These are phyloP conservation scores for Aurifilum marmelostoma DNA, from an alignment of 2,329 filamentous ascomycete genomes.

Conservation along the genomic window DNA sequence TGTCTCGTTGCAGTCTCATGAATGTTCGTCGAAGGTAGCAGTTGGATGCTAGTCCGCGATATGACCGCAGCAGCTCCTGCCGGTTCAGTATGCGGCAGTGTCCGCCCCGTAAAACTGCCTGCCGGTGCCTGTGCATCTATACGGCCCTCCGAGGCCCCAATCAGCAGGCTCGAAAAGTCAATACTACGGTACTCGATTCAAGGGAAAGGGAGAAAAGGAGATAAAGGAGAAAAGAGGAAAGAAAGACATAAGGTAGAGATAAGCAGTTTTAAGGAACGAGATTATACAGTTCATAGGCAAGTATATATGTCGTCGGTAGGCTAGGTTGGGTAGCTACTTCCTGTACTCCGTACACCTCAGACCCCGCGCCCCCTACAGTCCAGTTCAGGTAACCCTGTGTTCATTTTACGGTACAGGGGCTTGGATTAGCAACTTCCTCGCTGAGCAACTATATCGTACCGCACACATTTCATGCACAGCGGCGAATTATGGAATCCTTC, in stretches of 20 bases:
- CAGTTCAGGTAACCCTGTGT: neutral
- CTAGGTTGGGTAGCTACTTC: neutral
- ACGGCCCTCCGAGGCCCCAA: neutral
- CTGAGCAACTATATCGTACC: neutral
- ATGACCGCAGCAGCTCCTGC: neutral
- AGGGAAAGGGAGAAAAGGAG: no score
- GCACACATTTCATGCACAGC: neutral
- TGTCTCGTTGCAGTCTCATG: neutral
- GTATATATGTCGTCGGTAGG: neutral
- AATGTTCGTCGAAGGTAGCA: neutral
- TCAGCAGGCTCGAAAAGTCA: neutral
- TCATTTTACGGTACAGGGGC: neutral
- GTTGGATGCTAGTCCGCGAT: neutral
- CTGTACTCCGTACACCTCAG: neutral
- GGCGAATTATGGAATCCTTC: constrained; percentile 42
- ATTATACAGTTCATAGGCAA: no score
- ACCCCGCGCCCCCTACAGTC: no score
- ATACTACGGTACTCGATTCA: neutral
- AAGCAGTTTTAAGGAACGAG: neutral
- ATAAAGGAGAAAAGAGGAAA: no score
- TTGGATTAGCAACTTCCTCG: neutral
- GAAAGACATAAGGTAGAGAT: neutral
- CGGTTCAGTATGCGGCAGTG: neutral
- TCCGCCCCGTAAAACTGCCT: neutral
- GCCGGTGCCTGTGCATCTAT: neutral